Evolutionary conservation across 2,329 filamentous ascomycete species (phyloP), one percentile per base, ranked within the genome.

Genomic region (Geosmithia putterillii): DNA sequence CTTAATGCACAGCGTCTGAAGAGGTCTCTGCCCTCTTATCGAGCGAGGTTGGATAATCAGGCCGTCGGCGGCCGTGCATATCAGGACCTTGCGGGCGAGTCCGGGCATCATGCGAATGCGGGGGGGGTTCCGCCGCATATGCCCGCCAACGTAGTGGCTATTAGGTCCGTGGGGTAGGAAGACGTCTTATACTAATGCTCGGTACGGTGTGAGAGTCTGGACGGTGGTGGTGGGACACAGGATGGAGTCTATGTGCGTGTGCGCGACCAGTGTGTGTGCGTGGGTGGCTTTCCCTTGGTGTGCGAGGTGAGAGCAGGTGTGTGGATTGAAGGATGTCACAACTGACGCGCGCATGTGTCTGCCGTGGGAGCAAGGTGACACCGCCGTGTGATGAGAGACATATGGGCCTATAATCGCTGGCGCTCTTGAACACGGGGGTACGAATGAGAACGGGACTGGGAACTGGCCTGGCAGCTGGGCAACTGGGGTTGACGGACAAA

Each of bases 31-130:
- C 55, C 79, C 74, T 55, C 78, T 79, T 44, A 69, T 62, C 17
- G 76, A 70, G 23, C 83, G 66, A 21, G 85, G 81, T 54, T 92
- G 86, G 38, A 95, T 72, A 49, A 94, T 69, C 42, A 95, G 71
- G 45, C 88, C 88, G 56, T 95, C 88, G 43, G 82, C 76, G 21
- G 86, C 80, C 44, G 88, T 86, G 61, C 82, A 82, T 51, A 95
- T 78, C 50, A 88, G 59, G 44, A 94, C 66, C 64, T 92, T 94
- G 58, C 85, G 83, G 46, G 84, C 79, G 47, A 94, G 67, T 50
- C 75, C 73, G 44, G 86, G 81, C 87, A 94, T 92, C 45, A 49
- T 60, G 54, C 15, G 21, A 7, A 39, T 42, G 40, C 28, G 23
- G 28, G 34, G 25, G 25, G 25, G 18, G 15, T 15, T 41, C 18